A percentile compares a stretch with the other conserved stretches of the same genome.
Conservation (phyloP, 2,329 filamentous ascomycete species). For the Penicillium sp. region DNA sequence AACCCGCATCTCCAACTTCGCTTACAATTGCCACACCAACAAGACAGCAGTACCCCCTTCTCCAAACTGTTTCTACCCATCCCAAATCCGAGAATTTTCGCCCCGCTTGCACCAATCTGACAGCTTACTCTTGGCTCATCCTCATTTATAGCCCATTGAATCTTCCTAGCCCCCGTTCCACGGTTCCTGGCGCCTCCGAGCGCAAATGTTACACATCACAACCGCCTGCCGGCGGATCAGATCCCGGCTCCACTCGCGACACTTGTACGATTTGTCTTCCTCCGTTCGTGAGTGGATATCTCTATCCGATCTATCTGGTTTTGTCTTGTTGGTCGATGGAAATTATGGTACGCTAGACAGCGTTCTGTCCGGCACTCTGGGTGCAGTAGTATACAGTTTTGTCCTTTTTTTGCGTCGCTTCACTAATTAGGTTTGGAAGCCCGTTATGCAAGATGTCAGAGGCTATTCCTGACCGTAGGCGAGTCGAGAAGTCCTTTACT, state of each 20-base stretch:
- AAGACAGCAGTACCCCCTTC: not conserved
- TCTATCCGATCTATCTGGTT: constrained; percentile 24
- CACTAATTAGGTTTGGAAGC: not conserved
- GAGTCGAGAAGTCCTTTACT: too few relatives aligned
- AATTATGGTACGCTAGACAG: not conserved
- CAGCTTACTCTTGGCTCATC: constrained; percentile 1
- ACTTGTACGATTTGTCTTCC: not conserved
- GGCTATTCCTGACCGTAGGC: not conserved
- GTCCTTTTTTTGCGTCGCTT: not conserved
- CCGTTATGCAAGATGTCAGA: not conserved
- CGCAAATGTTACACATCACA: constrained; percentile 29
- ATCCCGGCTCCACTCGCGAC: not conserved
- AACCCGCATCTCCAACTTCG: not conserved
- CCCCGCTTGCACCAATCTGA: not conserved
- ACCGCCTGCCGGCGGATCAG: constrained; percentile 4
- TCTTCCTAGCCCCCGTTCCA: constrained; percentile 8
- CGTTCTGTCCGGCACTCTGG: not conserved
- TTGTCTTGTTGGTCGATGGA: constrained; percentile 4
- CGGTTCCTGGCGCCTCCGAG: constrained; percentile 9
- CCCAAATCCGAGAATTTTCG: not conserved
- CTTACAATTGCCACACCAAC: not conserved
- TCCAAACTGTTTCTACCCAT: not conserved
- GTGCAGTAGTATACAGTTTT: not conserved
- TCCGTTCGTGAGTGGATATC: constrained; percentile 14
- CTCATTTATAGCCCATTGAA: not conserved